Conservation (phyloP, 805 yeast genomes). For the Candida silvicultrix region DNA sequence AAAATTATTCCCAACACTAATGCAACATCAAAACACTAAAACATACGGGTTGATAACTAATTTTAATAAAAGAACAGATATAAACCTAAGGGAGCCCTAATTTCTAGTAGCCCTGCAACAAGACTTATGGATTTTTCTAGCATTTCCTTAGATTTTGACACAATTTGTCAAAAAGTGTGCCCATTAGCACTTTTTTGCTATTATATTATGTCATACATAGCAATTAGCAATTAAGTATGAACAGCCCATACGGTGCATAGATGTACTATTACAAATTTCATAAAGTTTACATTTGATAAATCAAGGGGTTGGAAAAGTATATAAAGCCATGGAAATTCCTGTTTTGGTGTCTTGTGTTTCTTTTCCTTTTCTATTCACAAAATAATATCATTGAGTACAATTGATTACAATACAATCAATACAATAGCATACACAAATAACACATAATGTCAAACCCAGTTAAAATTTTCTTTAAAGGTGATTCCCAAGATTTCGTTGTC, state of each 20-base stretch:
- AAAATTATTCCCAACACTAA: too few relatives aligned
- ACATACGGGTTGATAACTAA: too few relatives aligned
- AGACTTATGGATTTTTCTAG: too few relatives aligned
- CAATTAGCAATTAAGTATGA: not conserved
- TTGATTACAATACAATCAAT: too few relatives aligned
- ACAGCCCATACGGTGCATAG: not conserved
- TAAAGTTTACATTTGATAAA: not conserved
- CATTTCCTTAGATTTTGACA: not conserved
- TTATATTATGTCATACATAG: not conserved
- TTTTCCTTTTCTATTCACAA: not conserved
- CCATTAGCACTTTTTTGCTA: not conserved
- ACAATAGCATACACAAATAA: not conserved
- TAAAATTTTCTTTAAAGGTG: conserved; percentile 62
- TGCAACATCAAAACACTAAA: too few relatives aligned
- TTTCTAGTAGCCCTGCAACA: too few relatives aligned
- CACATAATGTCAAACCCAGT: conserved; percentile 26
- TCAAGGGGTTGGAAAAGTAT: not conserved
- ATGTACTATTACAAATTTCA: too few relatives aligned
- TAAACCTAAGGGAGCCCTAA: too few relatives aligned
- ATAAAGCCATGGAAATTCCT: not conserved
- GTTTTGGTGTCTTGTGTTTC: not conserved
- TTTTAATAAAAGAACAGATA: too few relatives aligned
- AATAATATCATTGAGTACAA: not conserved
- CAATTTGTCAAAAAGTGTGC: not conserved
- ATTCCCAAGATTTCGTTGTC: conserved; percentile 54